Conservation (phyloP, 148 eudicot species). For the Mesembryanthemum crystallinum region DNA sequence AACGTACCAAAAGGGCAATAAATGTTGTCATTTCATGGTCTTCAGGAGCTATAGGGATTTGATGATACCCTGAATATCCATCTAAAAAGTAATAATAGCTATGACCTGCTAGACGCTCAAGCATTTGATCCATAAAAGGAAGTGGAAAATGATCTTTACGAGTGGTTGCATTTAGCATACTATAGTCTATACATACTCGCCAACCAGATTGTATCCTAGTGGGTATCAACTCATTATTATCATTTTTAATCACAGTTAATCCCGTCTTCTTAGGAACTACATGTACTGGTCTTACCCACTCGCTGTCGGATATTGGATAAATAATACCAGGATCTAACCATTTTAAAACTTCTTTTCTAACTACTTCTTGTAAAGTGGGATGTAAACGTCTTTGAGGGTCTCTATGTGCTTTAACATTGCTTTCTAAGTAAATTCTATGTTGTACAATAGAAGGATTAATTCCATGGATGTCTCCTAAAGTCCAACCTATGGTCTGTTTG, state of each 20-base stretch:
- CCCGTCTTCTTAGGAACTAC: constrained; percentile 16
- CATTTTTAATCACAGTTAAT: constrained; percentile 10
- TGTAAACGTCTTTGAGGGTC: constrained; percentile 2
- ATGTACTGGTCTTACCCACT: neutral
- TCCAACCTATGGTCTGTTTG: neutral
- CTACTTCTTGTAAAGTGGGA: constrained; percentile 2
- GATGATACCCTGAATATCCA: constrained; percentile 13
- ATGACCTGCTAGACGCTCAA: neutral
- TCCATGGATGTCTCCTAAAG: neutral
- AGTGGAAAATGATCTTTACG: constrained; percentile 10
- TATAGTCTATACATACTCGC: constrained; percentile 15
- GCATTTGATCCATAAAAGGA: constrained; percentile 9
- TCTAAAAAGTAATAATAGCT: constrained; percentile 11
- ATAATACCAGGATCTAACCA: neutral
- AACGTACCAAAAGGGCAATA: neutral
- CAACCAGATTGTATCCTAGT: constrained; percentile 1
- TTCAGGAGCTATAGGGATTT: neutral
- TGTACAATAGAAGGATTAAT: neutral
- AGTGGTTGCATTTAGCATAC: constrained; percentile 3
- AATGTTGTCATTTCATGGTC: constrained; percentile 14
- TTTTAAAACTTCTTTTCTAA: neutral
- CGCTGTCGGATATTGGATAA: constrained; percentile 1
- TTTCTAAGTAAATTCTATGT: constrained; percentile 11
- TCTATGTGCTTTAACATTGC: neutral
- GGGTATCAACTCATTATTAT: neutral